Evolutionary conservation across 2,329 filamentous ascomycete species (phyloP), one percentile per base, ranked within the genome.

Genomic region (Colletotrichum echinochloae): DNA sequence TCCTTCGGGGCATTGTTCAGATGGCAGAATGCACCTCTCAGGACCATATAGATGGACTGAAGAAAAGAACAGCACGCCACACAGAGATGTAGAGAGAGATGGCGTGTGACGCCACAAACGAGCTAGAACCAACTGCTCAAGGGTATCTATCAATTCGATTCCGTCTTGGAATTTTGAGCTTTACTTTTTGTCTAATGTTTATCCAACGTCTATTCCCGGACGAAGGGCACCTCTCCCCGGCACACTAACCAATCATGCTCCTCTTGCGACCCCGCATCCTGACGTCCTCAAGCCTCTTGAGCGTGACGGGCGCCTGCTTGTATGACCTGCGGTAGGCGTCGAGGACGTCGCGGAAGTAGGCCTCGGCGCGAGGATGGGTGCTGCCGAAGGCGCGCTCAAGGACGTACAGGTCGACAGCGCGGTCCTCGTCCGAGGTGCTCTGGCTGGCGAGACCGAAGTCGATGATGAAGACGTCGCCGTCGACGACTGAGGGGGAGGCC

Each of bases 341-440:
- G 26, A 98, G 82, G 26, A 98, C 86, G 76, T 92, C 89, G 39
- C 85, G 82, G 75, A 97, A 97, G 73, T 97, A 83, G 26, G 84
- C 85, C 78, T 97, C 94, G 0, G 94, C 94, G 60, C 91, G 88
- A 0, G 96, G 95, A 84, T 99, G 96, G 44, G 96, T 98, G 77
- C 94, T 97, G 28, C 91, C 93, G 84, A 98, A 98, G 1, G 96
- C 96, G 63, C 96, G 86, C 81, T 99, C 96, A 56, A 99, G 85
- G 14, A 99, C 96, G 80, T 99, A 99, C 65, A 99, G 81, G 83
- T 99, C 96, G 48, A 99, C 96, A 0, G 96, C 96, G 65, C 95
- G 89, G 79, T 99, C 96, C 82, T 99, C 96, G 65, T 98, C 95
- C 74, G 93, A 90, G 23, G 89, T 83, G 72, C 91, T 93, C 81